Conservation (phyloP, 2,329 filamentous ascomycete species). For the Xylariaceae sp. region DNA sequence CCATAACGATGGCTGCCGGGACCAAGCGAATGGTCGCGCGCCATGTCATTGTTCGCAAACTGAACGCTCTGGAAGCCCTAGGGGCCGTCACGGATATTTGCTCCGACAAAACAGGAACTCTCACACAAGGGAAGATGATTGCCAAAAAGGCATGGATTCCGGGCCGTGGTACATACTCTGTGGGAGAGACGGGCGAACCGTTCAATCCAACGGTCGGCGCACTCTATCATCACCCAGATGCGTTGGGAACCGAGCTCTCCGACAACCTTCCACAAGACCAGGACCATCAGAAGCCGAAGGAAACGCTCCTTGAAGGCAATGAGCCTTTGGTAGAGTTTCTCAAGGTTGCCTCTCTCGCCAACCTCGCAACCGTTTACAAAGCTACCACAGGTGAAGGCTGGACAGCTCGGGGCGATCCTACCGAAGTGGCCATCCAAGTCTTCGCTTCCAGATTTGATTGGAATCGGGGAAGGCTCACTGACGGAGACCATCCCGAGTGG, state of each 20-base stretch:
- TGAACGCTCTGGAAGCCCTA: slow-evolving; percentile 51
- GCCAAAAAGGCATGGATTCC: slow-evolving; percentile 53
- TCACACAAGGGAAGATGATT: slow-evolving; percentile 58
- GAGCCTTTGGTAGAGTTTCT: slow-evolving; percentile 44
- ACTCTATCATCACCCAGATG: too few species aligned
- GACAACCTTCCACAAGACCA: slow-evolving; percentile 30
- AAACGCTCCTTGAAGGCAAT: slow-evolving; percentile 13
- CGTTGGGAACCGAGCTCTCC: too few species aligned
- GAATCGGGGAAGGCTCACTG: slow-evolving; percentile 45
- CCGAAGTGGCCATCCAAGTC: slow-evolving; percentile 66
- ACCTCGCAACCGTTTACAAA: slow-evolving; percentile 43
- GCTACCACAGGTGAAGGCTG: slow-evolving; percentile 40
- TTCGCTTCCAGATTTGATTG: slow-evolving; percentile 60
- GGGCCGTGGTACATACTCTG: slow-evolving; percentile 46
- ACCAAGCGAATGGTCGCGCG: slow-evolving; percentile 51
- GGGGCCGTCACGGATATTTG: slow-evolving; percentile 53
- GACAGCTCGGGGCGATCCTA: slow-evolving; percentile 57
- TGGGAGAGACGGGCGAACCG: slow-evolving; percentile 47
- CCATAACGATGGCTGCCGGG: slow-evolving; percentile 56
- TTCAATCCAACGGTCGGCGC: slow-evolving; percentile 47
- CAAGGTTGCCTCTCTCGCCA: slow-evolving; percentile 50
- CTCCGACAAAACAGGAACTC: slow-evolving; percentile 51
- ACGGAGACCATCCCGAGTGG: slow-evolving; percentile 43
- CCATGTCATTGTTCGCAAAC: slow-evolving; percentile 50
- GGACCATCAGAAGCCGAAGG: slow-evolving; percentile 23